phyloP scores from a whole-genome alignment of 169 alveolate genomes.

The Theileria equi region DNA sequence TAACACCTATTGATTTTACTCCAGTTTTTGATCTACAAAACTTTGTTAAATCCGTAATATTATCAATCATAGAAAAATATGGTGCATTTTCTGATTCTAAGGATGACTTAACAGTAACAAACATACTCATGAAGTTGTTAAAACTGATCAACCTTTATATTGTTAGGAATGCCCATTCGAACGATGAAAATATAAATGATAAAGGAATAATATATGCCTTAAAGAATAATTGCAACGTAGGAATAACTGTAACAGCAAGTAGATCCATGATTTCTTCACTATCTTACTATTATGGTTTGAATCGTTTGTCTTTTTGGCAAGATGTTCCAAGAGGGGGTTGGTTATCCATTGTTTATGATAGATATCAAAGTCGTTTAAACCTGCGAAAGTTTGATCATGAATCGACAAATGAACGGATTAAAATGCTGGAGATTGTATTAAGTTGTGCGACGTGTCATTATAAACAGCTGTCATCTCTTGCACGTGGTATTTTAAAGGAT shows the following conservation, averaged over 20 bases:
- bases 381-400: conserved; percentile 24
- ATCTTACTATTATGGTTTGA: conserved; percentile 47
- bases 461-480: conserved; percentile 22
- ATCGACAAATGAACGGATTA: conserved; percentile 4
- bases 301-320: conserved; percentile 33
- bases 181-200: conserved; percentile 6
- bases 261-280: conserved; percentile 24
- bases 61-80: neutral
- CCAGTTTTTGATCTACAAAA: neutral
- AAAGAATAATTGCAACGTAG: conserved; percentile 15
- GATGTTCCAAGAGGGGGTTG: conserved; percentile 35
- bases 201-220: conserved; percentile 6
- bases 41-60: conserved; percentile 1
- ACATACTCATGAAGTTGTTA: conserved; percentile 13
- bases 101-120: conserved; percentile 21
- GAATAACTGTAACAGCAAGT: conserved; percentile 24
- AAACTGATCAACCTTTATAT: conserved; percentile 32
- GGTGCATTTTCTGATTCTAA: conserved; percentile 11
- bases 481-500: conserved; percentile 11
- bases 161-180: conserved; percentile 1
- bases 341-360: conserved; percentile 15
- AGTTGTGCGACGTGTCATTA: conserved; percentile 33
- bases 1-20: conserved; percentile 25
- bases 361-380: conserved; percentile 13
- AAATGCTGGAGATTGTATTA: conserved; percentile 15